Evolutionary conservation across 257 asterid species (phyloP).

Genomic region (Solanum pinnatisectum): DNA sequence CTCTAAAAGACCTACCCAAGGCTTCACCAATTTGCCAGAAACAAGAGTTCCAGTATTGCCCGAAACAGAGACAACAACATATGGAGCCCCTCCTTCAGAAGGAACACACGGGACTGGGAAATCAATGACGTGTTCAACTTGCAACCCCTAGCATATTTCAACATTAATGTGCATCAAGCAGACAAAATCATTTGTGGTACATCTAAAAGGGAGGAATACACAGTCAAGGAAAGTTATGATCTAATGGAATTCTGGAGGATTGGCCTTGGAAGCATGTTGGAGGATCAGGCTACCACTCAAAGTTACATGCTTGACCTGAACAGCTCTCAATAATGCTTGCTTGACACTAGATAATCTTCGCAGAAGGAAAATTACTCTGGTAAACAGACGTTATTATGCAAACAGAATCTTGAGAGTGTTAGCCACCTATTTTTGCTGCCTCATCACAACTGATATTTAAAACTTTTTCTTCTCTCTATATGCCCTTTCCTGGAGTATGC

Average conservation of each 20-base stretch:
- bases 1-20: neutral
- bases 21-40: neutral
- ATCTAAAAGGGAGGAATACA: neutral
- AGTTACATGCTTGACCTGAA: neutral
- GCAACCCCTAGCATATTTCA: neutral
- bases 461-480: neutral
- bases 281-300: neutral
- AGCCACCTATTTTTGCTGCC: neutral
- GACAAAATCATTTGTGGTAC: neutral
- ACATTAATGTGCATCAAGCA: neutral
- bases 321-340: neutral
- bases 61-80: neutral
- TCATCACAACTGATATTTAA: neutral
- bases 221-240: neutral
- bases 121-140: neutral
- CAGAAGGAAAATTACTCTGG: neutral
- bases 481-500: neutral
- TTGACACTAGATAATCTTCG: neutral
- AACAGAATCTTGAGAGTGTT: neutral
- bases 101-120: neutral
- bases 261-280: neutral
- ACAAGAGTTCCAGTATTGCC: neutral
- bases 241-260: neutral
- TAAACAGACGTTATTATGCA: neutral
- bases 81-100: neutral